Base-by-base conservation (phyloP, 2,329 filamentous ascomycete genomes). In the Scolecobasidium constrictum region DNA sequence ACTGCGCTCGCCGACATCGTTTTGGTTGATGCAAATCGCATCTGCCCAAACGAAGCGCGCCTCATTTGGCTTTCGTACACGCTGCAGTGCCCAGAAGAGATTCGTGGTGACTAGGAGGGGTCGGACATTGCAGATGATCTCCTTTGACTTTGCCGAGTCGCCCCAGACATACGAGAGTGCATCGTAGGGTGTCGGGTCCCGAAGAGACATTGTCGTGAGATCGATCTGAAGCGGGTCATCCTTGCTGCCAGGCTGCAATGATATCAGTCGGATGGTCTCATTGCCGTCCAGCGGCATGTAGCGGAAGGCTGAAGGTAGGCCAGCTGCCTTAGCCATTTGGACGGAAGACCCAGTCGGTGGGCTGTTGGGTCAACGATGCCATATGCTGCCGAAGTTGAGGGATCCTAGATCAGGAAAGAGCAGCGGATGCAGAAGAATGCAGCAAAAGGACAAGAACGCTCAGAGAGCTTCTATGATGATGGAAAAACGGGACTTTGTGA, bases 11-110 rank as follows among this genome's bases (percentile, higher is more conserved):
- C 22, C 7, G 2, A 11, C 11, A 23, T 40, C 26, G 6, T 13
- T 17, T 38, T 47, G 46, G 22, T 48, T 44, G 28, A 48, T 48
- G 17, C 46, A 48, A 1, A 48, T 20, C 3, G 39, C 45, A 19
- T 48, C 46, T 3, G 44, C 45, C 46, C 46, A 48, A 3, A 48
- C 26, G 7, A 44, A 7, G 6, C 21, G 19, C 4, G 34, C 12
- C 5, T 26, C 12, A 21, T 17, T 18, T 4, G 7, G 19, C 4
- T 18, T 20, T 3, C 46, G 38, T 11, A 48, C 35, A 9, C 16
- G 21, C n/a, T 15, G 17, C 2, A 48, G 36, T 7, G 26, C 46
- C 12, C 9, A 15, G 18, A 11, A 11, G 15, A 43, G 41, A 26
- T 41, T 43, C 6, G 15, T 7, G 7, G 34, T 26, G 13, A 48